A percentile compares a stretch with the other conserved stretches of the same genome.
Evolutionary conservation across 371 early-diverging fungal genomes (phyloP).

Genomic region (Chytridium lagenaria): DNA sequence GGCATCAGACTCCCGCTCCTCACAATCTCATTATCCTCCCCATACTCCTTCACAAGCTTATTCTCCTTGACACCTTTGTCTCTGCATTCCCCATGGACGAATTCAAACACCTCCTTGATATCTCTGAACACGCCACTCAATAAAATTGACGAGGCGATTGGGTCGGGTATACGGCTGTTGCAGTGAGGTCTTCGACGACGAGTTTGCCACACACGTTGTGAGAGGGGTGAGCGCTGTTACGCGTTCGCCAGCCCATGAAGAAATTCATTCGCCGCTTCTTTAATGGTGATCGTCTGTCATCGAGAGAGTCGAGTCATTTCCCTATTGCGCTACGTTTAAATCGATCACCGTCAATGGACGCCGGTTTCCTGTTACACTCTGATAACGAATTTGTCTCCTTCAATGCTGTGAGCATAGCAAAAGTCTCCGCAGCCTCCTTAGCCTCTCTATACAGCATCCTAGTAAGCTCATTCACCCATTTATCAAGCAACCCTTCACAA

Average conservation of each 20-base stretch:
- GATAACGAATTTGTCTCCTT: neutral
- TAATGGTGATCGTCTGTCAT: slow-evolving; percentile 21
- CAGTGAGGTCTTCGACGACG: neutral
- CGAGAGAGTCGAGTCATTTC: slow-evolving; percentile 23
- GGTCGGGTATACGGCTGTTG: neutral
- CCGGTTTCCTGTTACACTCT: neutral
- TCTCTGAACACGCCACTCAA: slow-evolving; percentile 26
- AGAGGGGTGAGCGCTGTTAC: slow-evolving; percentile 33
- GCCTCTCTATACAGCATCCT: slow-evolving; percentile 5
- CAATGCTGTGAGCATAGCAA: neutral
- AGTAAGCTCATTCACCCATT: neutral
- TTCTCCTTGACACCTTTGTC: slow-evolving; percentile 18
- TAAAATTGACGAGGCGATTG: slow-evolving; percentile 17
- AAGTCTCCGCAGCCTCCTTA: slow-evolving; percentile 11
- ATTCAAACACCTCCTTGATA: slow-evolving; percentile 16
- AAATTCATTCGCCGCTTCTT: slow-evolving; percentile 30
- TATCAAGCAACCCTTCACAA: neutral
- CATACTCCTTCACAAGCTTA: slow-evolving; percentile 18
- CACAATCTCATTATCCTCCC: slow-evolving; percentile 5
- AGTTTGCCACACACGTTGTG: slow-evolving; percentile 29
- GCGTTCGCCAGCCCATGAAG: slow-evolving; percentile 27
- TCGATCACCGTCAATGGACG: slow-evolving; percentile 21
- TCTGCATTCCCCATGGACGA: slow-evolving; percentile 27
- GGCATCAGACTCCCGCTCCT: slow-evolving; percentile 10
- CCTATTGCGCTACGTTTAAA: slow-evolving; percentile 36